Conservation (phyloP, 352 stramenopile genomes). For the Plasmopara muralis region DNA sequence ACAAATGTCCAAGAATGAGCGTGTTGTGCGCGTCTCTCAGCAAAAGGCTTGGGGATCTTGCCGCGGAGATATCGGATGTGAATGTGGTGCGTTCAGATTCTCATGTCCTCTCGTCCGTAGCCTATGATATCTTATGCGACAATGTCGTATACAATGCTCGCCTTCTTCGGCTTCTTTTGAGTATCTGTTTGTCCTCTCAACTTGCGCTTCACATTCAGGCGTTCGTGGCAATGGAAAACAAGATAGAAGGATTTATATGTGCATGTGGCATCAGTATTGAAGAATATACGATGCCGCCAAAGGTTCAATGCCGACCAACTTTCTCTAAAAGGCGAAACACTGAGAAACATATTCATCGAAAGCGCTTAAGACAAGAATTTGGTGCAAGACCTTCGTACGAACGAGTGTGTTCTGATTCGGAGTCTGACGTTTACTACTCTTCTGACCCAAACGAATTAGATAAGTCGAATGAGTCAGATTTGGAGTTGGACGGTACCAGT, state of each 20-base stretch:
- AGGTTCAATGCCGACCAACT: not conserved
- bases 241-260: constrained; percentile 37
- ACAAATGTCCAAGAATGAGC: constrained; percentile 39
- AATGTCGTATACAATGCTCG: constrained; percentile 57
- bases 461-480: constrained; percentile 9
- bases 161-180: constrained; percentile 45
- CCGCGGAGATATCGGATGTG: constrained; percentile 9
- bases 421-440: constrained; percentile 19
- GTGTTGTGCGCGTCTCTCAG: constrained; percentile 32
- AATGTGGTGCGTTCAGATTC: constrained; percentile 3
- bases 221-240: constrained; percentile 27
- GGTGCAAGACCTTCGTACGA: constrained; percentile 17
- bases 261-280: constrained; percentile 28
- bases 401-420: constrained; percentile 13
- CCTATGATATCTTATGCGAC: constrained; percentile 51
- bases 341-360: constrained; percentile 9
- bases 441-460: constrained; percentile 13
- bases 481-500: not conserved
- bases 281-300: not conserved
- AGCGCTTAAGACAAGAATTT: constrained; percentile 28
- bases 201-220: constrained; percentile 14
- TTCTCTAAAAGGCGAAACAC: constrained; percentile 1
- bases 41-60: constrained; percentile 35
- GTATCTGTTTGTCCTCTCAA: constrained; percentile 30
- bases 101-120: constrained; percentile 19